Conservation (phyloP, 768 basidiomycete species). For the Dacryopinax primogenitus region DNA sequence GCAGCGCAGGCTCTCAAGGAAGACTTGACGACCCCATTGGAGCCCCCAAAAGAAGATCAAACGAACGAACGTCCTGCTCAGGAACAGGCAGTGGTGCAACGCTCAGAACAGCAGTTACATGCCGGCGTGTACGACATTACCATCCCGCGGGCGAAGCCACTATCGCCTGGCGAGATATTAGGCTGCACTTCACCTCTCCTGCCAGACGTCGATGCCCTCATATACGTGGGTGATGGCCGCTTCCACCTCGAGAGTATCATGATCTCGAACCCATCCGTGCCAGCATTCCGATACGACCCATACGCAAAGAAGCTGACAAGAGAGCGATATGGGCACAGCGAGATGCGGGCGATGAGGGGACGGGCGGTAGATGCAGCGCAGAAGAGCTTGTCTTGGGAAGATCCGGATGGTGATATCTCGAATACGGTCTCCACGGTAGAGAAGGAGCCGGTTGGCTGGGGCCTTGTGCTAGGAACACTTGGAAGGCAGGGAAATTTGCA, state of each 20-base stretch:
- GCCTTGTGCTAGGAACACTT: slow-evolving; percentile 83
- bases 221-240: slow-evolving; percentile 94
- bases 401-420: not conserved
- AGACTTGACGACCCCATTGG: slow-evolving; percentile 36
- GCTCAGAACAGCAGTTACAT: slow-evolving; percentile 26
- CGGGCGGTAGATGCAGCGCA: slow-evolving; percentile 65
- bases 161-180: slow-evolving; percentile 92
- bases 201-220: slow-evolving; percentile 64
- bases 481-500: slow-evolving; percentile 87
- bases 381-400: slow-evolving; percentile 36
- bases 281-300: slow-evolving; percentile 96
- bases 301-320: slow-evolving; percentile 94
- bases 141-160: slow-evolving; percentile 78
- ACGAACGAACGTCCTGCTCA: slow-evolving; percentile 8
- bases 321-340: slow-evolving; percentile 76
- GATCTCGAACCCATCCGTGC: slow-evolving; percentile 94
- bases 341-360: slow-evolving; percentile 67
- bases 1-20: slow-evolving; percentile 79
- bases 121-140: slow-evolving; percentile 55
- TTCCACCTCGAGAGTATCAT: slow-evolving; percentile 98
- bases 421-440: slow-evolving; percentile 11
- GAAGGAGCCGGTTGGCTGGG: slow-evolving; percentile 46
- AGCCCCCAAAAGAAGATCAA: slow-evolving; percentile 17
- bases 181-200: slow-evolving; percentile 91
- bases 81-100: slow-evolving; percentile 12